Percentiles rank a stretch among this genome's conserved stretches.
Conservation (phyloP, 192 early-diverging fungal genomes). For the Physocladia obscura region DNA sequence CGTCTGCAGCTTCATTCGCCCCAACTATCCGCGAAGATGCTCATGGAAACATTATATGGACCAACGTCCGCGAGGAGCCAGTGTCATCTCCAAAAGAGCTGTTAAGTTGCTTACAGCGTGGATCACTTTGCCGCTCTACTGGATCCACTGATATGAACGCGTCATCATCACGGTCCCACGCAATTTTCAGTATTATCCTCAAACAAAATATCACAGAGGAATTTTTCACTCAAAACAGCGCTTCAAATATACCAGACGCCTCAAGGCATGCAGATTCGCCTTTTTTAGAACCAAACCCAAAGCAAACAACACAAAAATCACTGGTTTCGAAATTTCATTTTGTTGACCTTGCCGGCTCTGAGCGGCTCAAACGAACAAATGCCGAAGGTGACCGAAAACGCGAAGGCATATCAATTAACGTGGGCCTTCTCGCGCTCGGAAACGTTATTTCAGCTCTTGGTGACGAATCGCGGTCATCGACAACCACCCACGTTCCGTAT, state of each 20-base stretch:
- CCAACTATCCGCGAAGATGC: slow-evolving; percentile 84
- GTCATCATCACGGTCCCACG: slow-evolving; percentile 81
- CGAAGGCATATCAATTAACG: slow-evolving; percentile 97
- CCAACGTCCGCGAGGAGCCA: slow-evolving; percentile 74
- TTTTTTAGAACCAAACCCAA: not conserved
- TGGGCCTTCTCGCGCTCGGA: slow-evolving; percentile 90
- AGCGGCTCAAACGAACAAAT: slow-evolving; percentile 88
- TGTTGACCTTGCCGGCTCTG: slow-evolving; percentile 97
- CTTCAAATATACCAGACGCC: slow-evolving; percentile 2
- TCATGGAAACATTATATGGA: slow-evolving; percentile 87
- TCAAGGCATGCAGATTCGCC: not conserved
- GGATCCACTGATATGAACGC: slow-evolving; percentile 98
- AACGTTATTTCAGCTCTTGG: slow-evolving; percentile 98
- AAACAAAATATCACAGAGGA: slow-evolving; percentile 52
- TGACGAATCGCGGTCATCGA: slow-evolving; percentile 52
- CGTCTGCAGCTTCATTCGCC: slow-evolving; percentile 42
- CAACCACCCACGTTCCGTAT: slow-evolving; percentile 81
- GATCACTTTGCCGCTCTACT: slow-evolving; percentile 82
- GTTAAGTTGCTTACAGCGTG: slow-evolving; percentile 68
- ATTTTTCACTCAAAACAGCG: not conserved
- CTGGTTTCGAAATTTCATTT: slow-evolving; percentile 93
- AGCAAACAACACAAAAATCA: slow-evolving; percentile 1
- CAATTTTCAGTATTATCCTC: slow-evolving; percentile 91
- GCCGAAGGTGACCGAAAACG: slow-evolving; percentile 89
- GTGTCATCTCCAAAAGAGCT: slow-evolving; percentile 74